Percentiles rank a stretch among this genome's conserved stretches.
phyloP scores from a whole-genome alignment of 208 protist genomes.

The Trypanosomatidae sp. region DNA sequence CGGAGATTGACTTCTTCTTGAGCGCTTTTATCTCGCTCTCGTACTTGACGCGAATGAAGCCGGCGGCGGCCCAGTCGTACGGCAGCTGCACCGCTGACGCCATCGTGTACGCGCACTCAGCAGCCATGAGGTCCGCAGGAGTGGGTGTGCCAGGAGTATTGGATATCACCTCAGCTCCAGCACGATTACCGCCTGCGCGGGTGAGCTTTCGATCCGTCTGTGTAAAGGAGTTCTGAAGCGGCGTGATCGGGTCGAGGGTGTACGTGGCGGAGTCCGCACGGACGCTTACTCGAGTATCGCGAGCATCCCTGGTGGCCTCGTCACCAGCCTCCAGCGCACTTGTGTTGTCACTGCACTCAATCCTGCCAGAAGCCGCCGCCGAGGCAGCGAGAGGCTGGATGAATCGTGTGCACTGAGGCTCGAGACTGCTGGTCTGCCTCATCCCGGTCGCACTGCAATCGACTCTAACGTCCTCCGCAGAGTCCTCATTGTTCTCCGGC shows the following conservation, averaged over 20 bases:
- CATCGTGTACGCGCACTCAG: conserved; percentile 19
- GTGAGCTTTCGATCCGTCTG: conserved; percentile 7
- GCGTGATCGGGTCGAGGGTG: background rate
- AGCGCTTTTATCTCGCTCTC: conserved; percentile 35
- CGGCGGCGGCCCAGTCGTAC: conserved; percentile 60
- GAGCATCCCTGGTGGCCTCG: background rate
- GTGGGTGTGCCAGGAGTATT: conserved; percentile 7
- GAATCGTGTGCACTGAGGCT: conserved; percentile 8
- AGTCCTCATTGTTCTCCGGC: background rate
- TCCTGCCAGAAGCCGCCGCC: background rate
- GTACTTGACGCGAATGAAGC: conserved; percentile 57
- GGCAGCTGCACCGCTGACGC: conserved; percentile 34
- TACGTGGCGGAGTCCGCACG: background rate
- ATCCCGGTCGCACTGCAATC: background rate
- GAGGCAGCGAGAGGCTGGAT: background rate
- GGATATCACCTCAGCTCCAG: conserved; percentile 1
- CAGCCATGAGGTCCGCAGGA: conserved; percentile 19
- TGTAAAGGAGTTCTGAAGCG: conserved; percentile 11
- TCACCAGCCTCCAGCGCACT: background rate
- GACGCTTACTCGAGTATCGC: background rate
- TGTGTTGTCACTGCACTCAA: conserved; percentile 6
- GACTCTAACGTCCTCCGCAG: background rate
- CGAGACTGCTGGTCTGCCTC: background rate
- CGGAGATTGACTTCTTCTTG: conserved; percentile 7
- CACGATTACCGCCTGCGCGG: background rate